A percentile compares a stretch with the other conserved stretches of the same genome.
Conservation (phyloP, 2,329 filamentous ascomycete genomes). For the Nannizziopsis arthrosporioides region DNA sequence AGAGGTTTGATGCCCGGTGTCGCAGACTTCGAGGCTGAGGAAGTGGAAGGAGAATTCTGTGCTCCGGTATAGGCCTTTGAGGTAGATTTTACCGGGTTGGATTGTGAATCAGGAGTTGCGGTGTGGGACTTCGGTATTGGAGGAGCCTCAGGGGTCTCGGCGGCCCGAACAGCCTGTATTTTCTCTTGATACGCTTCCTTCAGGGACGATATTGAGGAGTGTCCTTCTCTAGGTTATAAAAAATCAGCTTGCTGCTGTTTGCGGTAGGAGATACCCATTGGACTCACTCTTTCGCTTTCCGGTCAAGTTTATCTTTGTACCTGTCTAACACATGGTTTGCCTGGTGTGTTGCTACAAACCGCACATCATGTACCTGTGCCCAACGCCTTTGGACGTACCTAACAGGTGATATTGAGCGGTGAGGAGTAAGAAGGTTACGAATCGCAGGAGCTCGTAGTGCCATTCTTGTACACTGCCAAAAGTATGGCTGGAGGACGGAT, state of each 20-base stretch:
- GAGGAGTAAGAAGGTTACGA: constrained; percentile 9
- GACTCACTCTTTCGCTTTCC: constrained; percentile 59
- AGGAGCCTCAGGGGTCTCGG: constrained; percentile 28
- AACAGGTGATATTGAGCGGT: constrained; percentile 3
- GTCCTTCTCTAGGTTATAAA: constrained; percentile 51
- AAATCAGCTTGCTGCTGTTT: not conserved
- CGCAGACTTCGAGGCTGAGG: constrained; percentile 33
- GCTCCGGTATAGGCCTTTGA: constrained; percentile 26
- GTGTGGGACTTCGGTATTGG: constrained; percentile 12
- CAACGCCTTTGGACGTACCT: constrained; percentile 56
- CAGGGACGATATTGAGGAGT: constrained; percentile 47
- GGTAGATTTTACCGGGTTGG: constrained; percentile 16
- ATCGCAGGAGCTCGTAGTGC: constrained; percentile 10
- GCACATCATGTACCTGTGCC: constrained; percentile 85
- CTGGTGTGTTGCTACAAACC: constrained; percentile 72
- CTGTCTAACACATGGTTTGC: constrained; percentile 60
- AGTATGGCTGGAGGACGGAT: too few relatives aligned
- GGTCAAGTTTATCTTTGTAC: constrained; percentile 73
- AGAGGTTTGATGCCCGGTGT: constrained; percentile 50
- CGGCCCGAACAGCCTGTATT: constrained; percentile 59
- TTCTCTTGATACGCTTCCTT: constrained; percentile 75
- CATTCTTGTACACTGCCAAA: not conserved
- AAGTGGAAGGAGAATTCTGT: constrained; percentile 24
- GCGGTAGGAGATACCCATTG: not conserved
- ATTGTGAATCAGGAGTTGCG: constrained; percentile 12